Base-by-base conservation (phyloP, 2,329 filamentous ascomycete genomes). In the Phialophora macrospora region DNA sequence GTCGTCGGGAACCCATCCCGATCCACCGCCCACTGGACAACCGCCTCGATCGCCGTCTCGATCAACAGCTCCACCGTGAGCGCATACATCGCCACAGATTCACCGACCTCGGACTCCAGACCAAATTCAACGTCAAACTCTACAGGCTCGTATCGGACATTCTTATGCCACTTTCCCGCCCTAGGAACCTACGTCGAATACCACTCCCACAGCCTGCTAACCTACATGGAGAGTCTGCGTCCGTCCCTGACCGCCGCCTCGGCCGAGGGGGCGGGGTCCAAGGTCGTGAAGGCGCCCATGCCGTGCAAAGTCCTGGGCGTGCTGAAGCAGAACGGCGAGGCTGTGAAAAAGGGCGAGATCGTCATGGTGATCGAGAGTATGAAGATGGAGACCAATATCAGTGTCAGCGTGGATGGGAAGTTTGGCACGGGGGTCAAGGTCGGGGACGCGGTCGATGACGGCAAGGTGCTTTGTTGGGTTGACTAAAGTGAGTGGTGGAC, bases 351-450 rank as follows among this genome's bases (percentile, higher is more conserved):
- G 4, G 77, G 77, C 0, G 75, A 77, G 4, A 68, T 67, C 0
- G 75, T 76, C 1, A 75, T 77, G 73, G 73, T 77, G 0, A 72
- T 77, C 58, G 76, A 81, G 72, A 80, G 79, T 55, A 82, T 81
- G 79, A 82, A 78, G 72, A 79, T 77, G 77, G 77, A 78, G 66
- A 75, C 77, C 34, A 77, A 69, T 22, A 76, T 78, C 34, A 63
- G 69, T 12, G 73, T 72, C 4, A 62, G 71, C 1, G 70, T 62
- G 3, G 68, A 65, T 2, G 76, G 76, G 12, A 73, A 68, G 55
- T 76, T 78, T 49, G 62, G 70, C 17, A 73, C 70, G 0, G 65
- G 58, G 1, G 72, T 73, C 67, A 75, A 73, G 63, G 64, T 71
- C 17, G 75, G 75, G 1, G 74, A 75, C 68, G 74, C 75, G 1